Conservation (phyloP, 805 yeast species). For the Wickerhamiella shivajii region DNA sequence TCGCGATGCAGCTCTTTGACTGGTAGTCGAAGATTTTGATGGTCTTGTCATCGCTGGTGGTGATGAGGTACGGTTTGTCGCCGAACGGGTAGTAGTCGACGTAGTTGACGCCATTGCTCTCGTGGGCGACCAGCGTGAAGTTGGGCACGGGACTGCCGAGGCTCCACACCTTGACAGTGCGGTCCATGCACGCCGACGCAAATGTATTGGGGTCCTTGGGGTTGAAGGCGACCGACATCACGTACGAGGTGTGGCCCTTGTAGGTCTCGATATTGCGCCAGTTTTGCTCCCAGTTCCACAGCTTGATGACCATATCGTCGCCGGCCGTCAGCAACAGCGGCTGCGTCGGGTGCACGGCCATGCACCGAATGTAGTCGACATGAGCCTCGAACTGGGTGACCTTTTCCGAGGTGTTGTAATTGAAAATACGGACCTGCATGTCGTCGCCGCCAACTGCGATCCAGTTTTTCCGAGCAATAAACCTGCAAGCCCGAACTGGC, state of each 20-base stretch:
- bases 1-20: constrained; percentile 88
- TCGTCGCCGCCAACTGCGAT: constrained; percentile 92
- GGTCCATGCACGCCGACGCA: constrained; percentile 93
- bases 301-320: constrained; percentile 80
- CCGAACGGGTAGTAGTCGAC: constrained; percentile 95
- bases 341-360: constrained; percentile 88
- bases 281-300: constrained; percentile 95
- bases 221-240: constrained; percentile 87
- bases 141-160: constrained; percentile 77
- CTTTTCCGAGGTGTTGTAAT: constrained; percentile 91
- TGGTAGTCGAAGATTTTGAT: constrained; percentile 94
- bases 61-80: constrained; percentile 90
- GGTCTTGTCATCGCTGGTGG: constrained; percentile 81
- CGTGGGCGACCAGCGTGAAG: constrained; percentile 83
- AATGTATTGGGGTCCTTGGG: constrained; percentile 96
- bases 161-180: constrained; percentile 95
- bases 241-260: constrained; percentile 92
- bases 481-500: constrained; percentile 91
- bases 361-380: constrained; percentile 86
- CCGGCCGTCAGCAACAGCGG: constrained; percentile 79
- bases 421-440: constrained; percentile 83
- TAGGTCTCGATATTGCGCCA: constrained; percentile 85
- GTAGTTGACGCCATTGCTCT: constrained; percentile 83
- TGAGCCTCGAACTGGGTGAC: constrained; percentile 94
- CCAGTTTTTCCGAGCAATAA: constrained; percentile 95